Evolutionary conservation across 192 early-diverging fungal species (phyloP).

Genomic region (Backusella australiensis): DNA sequence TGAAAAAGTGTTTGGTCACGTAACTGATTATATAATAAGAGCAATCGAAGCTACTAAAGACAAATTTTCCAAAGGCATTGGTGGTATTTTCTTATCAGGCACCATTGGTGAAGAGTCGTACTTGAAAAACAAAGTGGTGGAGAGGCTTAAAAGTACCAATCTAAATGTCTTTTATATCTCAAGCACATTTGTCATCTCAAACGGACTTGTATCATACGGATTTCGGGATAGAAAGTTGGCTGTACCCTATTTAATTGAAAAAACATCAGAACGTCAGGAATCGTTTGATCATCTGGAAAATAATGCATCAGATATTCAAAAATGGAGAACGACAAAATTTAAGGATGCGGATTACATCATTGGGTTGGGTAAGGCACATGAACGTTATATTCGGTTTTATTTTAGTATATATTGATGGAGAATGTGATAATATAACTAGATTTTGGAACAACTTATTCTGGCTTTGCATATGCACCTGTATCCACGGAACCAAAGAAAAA

Average conservation of each 20-base stretch:
- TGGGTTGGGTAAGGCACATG: background rate
- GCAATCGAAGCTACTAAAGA: background rate
- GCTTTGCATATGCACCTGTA: conserved; percentile 46
- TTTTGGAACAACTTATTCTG: conserved; percentile 48
- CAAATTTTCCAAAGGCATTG: background rate
- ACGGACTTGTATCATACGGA: background rate
- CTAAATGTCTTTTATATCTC: background rate
- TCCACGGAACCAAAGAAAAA: conserved; percentile 32
- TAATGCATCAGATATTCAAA: background rate
- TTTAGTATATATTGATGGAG: background rate
- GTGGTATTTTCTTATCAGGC: background rate
- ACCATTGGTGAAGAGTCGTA: background rate
- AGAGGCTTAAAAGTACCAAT: background rate
- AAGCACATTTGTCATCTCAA: background rate
- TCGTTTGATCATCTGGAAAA: background rate
- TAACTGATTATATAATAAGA: background rate
- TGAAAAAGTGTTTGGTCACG: background rate
- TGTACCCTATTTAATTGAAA: background rate
- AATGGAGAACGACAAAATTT: background rate
- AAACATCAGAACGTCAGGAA: background rate
- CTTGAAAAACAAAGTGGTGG: background rate
- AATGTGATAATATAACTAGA: background rate
- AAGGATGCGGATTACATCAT: background rate
- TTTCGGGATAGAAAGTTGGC: background rate
- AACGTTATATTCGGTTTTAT: background rate